Conservation (phyloP, 2,329 filamentous ascomycete species). For the Pyrenochaeta sp. region DNA sequence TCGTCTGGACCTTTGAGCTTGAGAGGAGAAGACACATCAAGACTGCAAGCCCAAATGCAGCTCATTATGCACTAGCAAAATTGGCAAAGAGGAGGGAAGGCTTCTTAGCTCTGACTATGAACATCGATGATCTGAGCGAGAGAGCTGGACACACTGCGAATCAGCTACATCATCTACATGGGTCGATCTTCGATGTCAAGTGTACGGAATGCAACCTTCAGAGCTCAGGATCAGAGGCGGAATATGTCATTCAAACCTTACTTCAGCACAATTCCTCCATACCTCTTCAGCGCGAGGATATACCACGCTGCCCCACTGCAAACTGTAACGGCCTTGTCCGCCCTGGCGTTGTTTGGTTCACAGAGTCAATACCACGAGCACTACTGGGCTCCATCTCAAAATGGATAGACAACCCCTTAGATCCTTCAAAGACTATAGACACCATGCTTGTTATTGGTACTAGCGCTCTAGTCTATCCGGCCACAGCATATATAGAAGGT, state of each 20-base stretch:
- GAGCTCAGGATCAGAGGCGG: conserved; percentile 8
- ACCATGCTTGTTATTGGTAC: conserved; percentile 35
- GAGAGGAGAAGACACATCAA: conserved; percentile 14
- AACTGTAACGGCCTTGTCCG: conserved; percentile 22
- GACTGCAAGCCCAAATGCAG: conserved; percentile 27
- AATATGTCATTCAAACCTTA: background rate
- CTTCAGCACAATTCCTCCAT: background rate
- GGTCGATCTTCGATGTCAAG: conserved; percentile 24
- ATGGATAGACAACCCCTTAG: conserved; percentile 12
- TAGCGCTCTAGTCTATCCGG: conserved; percentile 30
- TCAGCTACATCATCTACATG: conserved; percentile 22
- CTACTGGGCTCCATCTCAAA: background rate
- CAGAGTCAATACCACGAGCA: conserved; percentile 41
- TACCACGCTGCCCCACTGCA: conserved; percentile 19
- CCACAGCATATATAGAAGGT: conserved; percentile 27
- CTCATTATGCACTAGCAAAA: conserved; percentile 28
- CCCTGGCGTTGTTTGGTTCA: conserved; percentile 30
- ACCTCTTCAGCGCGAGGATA: conserved; percentile 2
- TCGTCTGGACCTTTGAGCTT: conserved; percentile 30
- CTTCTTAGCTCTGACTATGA: conserved; percentile 33
- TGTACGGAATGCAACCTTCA: conserved; percentile 16
- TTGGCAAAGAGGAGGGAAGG: conserved; percentile 19
- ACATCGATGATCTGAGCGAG: conserved; percentile 31
- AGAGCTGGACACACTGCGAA: conserved; percentile 15
- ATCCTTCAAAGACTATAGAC: conserved; percentile 18